Conservation (phyloP, 1,284 basidiomycete genomes). For the Athelia psychrophila region DNA sequence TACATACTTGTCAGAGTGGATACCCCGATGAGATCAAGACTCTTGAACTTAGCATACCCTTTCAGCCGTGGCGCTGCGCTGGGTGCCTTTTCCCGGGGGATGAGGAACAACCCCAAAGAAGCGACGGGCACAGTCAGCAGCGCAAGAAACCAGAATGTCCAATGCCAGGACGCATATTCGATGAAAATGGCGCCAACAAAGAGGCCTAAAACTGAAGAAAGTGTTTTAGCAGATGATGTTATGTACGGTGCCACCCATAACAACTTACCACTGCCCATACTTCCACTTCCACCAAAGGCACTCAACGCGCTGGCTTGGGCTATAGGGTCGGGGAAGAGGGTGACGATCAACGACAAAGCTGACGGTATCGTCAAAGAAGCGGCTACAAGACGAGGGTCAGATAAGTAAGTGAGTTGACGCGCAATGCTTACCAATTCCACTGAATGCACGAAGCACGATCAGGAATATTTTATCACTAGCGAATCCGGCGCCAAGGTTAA, state of each 20-base stretch:
- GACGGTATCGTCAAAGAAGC: constrained; percentile 33
- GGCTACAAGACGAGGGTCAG: no score
- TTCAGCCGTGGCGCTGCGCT: background rate
- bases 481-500: constrained; percentile 29
- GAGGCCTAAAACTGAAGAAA: constrained; percentile 33
- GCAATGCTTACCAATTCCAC: constrained; percentile 22
- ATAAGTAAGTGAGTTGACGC: no score
- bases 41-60: constrained; percentile 20
- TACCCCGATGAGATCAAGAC: constrained; percentile 39
- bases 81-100: constrained; percentile 18
- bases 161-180: constrained; percentile 28
- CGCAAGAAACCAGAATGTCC: constrained; percentile 33
- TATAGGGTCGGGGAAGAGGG: constrained; percentile 31
- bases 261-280: constrained; percentile 32
- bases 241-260: no score
- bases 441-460: constrained; percentile 32
- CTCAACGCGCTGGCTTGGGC: constrained; percentile 34
- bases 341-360: constrained; percentile 34
- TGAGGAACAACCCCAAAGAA: constrained; percentile 23
- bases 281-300: constrained; percentile 30
- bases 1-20: constrained; percentile 38
- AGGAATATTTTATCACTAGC: constrained; percentile 25
- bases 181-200: constrained; percentile 42
- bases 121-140: constrained; percentile 29
- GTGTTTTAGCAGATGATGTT: no score